Percentiles rank a stretch among this genome's conserved stretches.
These are phyloP conservation scores for Paramarasmius palmivorus DNA, from an alignment of 1,284 basidiomycete genomes.

Conservation along the genomic window DNA sequence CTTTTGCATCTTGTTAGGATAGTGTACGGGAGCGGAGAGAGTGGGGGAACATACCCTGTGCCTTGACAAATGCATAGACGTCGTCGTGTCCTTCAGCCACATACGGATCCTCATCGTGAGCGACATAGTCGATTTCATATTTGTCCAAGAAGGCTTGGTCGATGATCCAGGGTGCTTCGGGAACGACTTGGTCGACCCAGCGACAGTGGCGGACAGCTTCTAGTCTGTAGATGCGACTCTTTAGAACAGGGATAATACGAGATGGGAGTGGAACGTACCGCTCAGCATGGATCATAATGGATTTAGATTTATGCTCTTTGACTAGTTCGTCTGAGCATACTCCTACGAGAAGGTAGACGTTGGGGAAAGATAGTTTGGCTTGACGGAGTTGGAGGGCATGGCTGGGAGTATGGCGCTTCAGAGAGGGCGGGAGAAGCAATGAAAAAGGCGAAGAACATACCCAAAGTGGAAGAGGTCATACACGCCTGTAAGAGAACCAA, in stretches of 20 bases:
- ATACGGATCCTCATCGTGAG: constrained; percentile 92
- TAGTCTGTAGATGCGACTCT: constrained; percentile 45
- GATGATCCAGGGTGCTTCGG: constrained; percentile 95
- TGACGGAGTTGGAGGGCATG: constrained; percentile 94
- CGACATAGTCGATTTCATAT: constrained; percentile 93
- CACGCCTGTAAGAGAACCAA: constrained; percentile 55
- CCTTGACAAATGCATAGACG: constrained; percentile 85
- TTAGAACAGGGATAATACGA: constrained; percentile 9
- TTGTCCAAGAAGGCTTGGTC: constrained; percentile 81
- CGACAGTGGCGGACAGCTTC: constrained; percentile 92
- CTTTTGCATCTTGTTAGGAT: constrained; percentile 39
- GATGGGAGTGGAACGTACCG: constrained; percentile 45
- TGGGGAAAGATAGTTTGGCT: constrained; percentile 90
- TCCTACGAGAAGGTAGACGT: constrained; percentile 87
- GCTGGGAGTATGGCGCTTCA: constrained; percentile 36
- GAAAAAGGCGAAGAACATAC: constrained; percentile 34
- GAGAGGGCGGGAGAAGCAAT: constrained; percentile 16
- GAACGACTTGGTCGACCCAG: constrained; percentile 95
- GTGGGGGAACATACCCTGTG: constrained; percentile 53
- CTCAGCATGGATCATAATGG: constrained; percentile 87
- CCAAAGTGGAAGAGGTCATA: constrained; percentile 97
- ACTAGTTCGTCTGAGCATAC: constrained; percentile 87
- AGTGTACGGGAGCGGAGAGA: constrained; percentile 7
- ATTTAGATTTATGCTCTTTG: constrained; percentile 71
- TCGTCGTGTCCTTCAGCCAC: constrained; percentile 75